Evolutionary conservation across 192 early-diverging fungal species (phyloP), one percentile per base, ranked within the genome.

Genomic region (Coemansia erecta): DNA sequence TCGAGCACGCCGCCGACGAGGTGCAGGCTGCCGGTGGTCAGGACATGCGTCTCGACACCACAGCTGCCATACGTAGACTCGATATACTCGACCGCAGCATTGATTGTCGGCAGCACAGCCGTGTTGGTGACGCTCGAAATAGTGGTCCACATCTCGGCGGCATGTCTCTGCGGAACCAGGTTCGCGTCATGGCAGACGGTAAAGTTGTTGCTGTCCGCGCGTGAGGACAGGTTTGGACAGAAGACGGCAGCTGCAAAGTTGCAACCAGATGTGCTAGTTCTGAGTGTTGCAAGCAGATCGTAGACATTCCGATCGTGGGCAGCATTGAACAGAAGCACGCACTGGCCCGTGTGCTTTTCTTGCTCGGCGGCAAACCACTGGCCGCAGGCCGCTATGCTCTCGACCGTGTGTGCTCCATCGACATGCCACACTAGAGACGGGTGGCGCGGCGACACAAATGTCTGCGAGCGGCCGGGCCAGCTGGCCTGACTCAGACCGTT

Each of bases 361-460:
- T 21, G 17, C 21, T 47, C 45, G 6, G 51, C 62, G 2, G 71
- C 71, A 40, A 84, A 88, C 86, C 85, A 86, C 37, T 58, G 49
- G 13, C 66, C 77, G 37, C 85, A 86, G 0, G 83, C 83, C 33
- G 81, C 73, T 41, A 94, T 82, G 64, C 91, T 93, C 69, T 99
- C 97, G 8, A 77, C 65, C 0, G 97, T 99, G 65, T 99, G 97
- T 1, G 97, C 97, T 31, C 97, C 97, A 72, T 99, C 97, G 49
- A 95, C 75, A 70, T 85, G 89, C 89, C 91, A 97, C 1, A 53
- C 82, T 2, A 89, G 64, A 31, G 59, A 44, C 4, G 81, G 74
- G 51, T 67, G 70, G 39, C 85, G 60, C 0, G 73, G 41, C 13
- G 81, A 65, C 4, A 75, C 62, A 39, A 90, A 72, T n/a, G 74